These are phyloP conservation scores for Alternaria novae-zelandiae DNA, from an alignment of 2,329 filamentous ascomycete genomes.

Conservation along the genomic window DNA sequence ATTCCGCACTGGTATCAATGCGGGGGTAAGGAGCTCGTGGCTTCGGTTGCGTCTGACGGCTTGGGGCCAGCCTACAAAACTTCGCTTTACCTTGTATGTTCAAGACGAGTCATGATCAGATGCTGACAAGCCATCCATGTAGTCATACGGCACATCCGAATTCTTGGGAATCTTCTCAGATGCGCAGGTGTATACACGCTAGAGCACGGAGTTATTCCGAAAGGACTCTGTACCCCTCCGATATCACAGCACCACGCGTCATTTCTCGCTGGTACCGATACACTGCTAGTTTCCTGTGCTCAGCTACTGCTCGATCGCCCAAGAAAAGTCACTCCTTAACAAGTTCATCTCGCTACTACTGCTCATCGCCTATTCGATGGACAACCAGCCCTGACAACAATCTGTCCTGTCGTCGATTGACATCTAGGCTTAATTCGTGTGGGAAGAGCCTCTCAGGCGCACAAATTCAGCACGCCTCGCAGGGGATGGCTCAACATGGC, in stretches of 20 bases:
- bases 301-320: neutral
- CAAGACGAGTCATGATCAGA: neutral
- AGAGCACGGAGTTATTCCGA: neutral
- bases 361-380: neutral
- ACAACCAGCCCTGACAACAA: neutral
- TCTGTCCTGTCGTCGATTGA: neutral
- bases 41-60: neutral
- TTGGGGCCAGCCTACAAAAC: neutral
- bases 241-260: neutral
- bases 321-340: neutral
- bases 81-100: neutral
- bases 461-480: neutral
- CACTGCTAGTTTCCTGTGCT: neutral
- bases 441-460: neutral
- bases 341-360: neutral
- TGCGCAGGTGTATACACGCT: neutral
- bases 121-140: neutral
- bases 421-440: neutral
- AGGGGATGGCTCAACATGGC: neutral
- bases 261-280: neutral
- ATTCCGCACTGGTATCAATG: neutral
- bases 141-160: neutral
- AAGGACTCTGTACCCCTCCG: neutral
- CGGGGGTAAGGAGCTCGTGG: neutral
- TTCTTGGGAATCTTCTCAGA: neutral